A percentile compares a stretch with the other conserved stretches of the same genome.
Conservation (phyloP, 371 early-diverging fungal genomes). For the Lichtheimia ramosa region DNA sequence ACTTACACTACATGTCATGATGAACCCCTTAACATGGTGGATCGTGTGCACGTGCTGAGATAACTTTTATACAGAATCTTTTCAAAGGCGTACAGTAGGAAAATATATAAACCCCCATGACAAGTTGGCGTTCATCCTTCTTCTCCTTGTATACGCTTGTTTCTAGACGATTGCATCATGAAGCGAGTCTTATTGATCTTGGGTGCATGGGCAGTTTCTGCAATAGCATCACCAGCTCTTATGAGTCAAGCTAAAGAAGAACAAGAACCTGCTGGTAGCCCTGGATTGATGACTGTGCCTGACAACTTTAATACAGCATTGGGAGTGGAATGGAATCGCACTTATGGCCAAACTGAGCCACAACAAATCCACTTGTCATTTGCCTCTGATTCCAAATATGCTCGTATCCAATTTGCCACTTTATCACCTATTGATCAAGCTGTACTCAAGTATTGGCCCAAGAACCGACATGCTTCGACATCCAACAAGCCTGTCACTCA, state of each 20-base stretch:
- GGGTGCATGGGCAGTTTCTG: too few relatives aligned
- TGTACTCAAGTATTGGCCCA: slow-evolving; percentile 45
- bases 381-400: slow-evolving; percentile 29
- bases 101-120: too few relatives aligned
- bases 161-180: too few relatives aligned
- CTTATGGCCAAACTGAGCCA: slow-evolving; percentile 33
- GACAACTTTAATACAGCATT: slow-evolving; percentile 25
- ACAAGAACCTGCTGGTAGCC: slow-evolving; percentile 16
- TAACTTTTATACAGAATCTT: too few relatives aligned
- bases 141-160: too few relatives aligned
- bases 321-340: slow-evolving; percentile 31
- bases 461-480: slow-evolving; percentile 1
- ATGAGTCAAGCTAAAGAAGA: not conserved
- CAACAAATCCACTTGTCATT: slow-evolving; percentile 44
- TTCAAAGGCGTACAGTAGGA: too few relatives aligned
- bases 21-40: too few relatives aligned
- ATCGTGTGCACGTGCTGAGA: too few relatives aligned
- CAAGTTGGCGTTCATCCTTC: too few relatives aligned
- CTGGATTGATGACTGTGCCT: slow-evolving; percentile 14
- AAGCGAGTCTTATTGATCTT: too few relatives aligned
- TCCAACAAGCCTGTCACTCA: too few relatives aligned
- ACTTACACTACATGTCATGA: too few relatives aligned
- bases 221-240: not conserved
- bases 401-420: slow-evolving; percentile 46
- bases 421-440: slow-evolving; percentile 15